Evolutionary conservation across 768 basidiomycete species (phyloP).

Genomic region (Mycena epipterygia): DNA sequence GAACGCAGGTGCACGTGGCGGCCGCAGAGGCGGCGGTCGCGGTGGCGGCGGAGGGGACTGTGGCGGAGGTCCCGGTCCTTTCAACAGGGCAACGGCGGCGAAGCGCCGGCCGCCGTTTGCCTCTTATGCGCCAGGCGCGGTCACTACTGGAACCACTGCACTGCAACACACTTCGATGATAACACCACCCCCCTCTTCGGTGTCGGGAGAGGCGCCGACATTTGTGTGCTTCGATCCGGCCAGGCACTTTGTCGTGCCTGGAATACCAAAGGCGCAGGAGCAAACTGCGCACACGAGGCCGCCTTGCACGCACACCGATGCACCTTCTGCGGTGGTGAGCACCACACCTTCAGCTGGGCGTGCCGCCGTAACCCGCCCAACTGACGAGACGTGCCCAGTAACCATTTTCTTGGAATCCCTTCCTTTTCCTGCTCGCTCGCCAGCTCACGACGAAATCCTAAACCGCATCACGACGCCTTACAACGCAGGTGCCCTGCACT

Average conservation of each 20-base stretch:
- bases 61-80: slow-evolving; percentile 2
- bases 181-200: neutral
- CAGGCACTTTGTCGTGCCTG: slow-evolving; percentile 22
- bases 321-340: slow-evolving; percentile 28
- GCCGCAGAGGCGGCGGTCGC: no score
- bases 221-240: neutral
- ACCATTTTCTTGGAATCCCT: neutral
- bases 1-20: no score
- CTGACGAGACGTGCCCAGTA: neutral
- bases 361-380: neutral
- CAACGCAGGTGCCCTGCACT: slow-evolving; percentile 29
- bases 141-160: slow-evolving; percentile 12
- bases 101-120: slow-evolving; percentile 25
- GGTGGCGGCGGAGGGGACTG: neutral
- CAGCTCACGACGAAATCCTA: slow-evolving; percentile 8
- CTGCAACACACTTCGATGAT: slow-evolving; percentile 3
- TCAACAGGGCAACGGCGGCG: slow-evolving; percentile 25
- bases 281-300: slow-evolving; percentile 3
- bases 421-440: neutral
- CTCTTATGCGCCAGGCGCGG: slow-evolving; percentile 29
- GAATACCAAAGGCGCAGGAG: slow-evolving; percentile 8
- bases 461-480: slow-evolving; percentile 36
- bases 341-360: slow-evolving; percentile 8
- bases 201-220: neutral
- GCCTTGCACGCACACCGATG: slow-evolving; percentile 12